Percentiles rank a stretch among this genome's conserved stretches.
These are phyloP conservation scores for Psilocybe subaeruginosa DNA, from an alignment of 768 basidiomycete species.

Conservation along the genomic window DNA sequence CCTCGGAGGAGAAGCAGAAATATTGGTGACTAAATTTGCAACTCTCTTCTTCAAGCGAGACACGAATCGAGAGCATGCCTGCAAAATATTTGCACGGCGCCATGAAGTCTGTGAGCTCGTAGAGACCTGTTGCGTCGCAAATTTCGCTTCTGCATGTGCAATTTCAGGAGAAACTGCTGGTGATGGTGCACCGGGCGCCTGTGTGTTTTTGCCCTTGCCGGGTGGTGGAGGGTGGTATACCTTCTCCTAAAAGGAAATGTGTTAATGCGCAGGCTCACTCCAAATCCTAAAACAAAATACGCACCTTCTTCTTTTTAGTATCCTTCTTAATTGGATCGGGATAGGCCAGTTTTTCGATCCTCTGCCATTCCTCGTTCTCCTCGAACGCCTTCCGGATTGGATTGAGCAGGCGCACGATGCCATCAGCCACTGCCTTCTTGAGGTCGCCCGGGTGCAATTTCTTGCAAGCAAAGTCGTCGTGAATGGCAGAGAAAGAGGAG, in stretches of 20 bases:
- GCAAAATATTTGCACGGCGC: too few species aligned
- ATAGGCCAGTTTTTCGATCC: conserved; percentile 79
- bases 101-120: too few species aligned
- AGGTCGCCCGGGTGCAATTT: conserved; percentile 89
- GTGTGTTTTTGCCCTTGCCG: conserved; percentile 69
- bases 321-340: conserved; percentile 71
- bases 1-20: too few species aligned
- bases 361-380: conserved; percentile 79
- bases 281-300: conserved; percentile 19
- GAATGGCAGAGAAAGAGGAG: conserved; percentile 60
- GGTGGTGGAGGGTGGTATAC: conserved; percentile 85
- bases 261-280: not conserved
- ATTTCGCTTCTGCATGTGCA: conserved; percentile 16
- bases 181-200: conserved; percentile 13
- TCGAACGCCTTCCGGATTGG: conserved; percentile 84
- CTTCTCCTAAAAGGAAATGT: conserved; percentile 54
- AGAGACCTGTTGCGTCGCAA: conserved; percentile 12
- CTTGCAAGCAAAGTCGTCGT: conserved; percentile 75
- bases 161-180: conserved; percentile 6
- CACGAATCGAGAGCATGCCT: too few species aligned
- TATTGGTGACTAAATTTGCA: too few species aligned
- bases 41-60: too few species aligned
- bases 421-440: conserved; percentile 76
- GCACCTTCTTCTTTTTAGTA: conserved; percentile 70
- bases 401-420: conserved; percentile 72